Evolutionary conservation across 2,329 filamentous ascomycete genomes (phyloP), one percentile per base, ranked within the genome.

Genomic region (Diaporthe sp.): DNA sequence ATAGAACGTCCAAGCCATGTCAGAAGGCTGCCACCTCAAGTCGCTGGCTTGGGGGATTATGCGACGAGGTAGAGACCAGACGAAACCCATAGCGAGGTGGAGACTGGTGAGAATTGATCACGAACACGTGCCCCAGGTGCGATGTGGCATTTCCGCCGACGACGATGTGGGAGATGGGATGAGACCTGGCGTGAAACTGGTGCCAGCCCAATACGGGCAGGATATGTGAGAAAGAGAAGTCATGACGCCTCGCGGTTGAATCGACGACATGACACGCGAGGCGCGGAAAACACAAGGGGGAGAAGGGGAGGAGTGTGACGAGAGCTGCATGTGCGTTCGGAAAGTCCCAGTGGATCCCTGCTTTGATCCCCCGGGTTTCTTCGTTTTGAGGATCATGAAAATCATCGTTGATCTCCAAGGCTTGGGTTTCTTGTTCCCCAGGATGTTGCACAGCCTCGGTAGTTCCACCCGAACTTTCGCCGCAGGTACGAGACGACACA

Each of bases 61-160:
- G 73, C 62, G 75, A 76, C 75, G 73, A 73, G 22, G 39, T 31
- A 69, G 44, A 65, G 73, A 73, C 72, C 44, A 73, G 75, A 76
- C 75, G 75, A 76, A 75, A 76, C 75, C 39, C 37, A 22, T 17
- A 15, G 44, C 39, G 37, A 46, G 44, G 34, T 44, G 46, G n/a
- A 34, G 28, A 22, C 10, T 22, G 57, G 59, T 31, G 37, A 31
- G 28, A 8, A 22, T 10, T 59, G n/a, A 53, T 42, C 44, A 51
- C 25, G 44, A 62, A 72, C 39, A 22, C 58, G 34, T 49, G 34
- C 53, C 9, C 31, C 31, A 61, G 34, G 31, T 42, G 34, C 25
- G 34, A n/a, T 28, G 10, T 42, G 44, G 53, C 58, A 59, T 68
- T 68, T 68, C 46, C 46, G 46, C 53, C 53, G 17, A 62, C 37